Percentiles rank a stretch among this genome's conserved stretches.
phyloP scores from a whole-genome alignment of 306 rosid genomes.

The Phaseolus lunatus region DNA sequence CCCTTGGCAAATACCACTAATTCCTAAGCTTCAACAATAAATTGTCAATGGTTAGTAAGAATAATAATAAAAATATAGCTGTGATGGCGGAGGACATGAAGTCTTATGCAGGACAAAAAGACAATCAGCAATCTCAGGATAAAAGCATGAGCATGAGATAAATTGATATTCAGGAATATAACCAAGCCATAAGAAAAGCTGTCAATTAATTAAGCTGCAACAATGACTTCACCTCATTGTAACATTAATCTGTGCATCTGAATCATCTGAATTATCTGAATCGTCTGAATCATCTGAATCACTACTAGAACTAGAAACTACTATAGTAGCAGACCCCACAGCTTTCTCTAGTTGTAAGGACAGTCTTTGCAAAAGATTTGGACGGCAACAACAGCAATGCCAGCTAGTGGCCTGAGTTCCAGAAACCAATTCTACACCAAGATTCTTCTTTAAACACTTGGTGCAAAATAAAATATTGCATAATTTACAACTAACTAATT shows the following conservation, averaged over 20 bases:
- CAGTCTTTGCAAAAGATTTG: conserved; percentile 64
- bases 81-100: conserved; percentile 36
- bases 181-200: conserved; percentile 18
- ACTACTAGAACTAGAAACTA: conserved; percentile 71
- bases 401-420: conserved; percentile 63
- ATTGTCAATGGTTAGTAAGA: not conserved
- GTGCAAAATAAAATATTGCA: conserved; percentile 73
- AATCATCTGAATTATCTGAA: conserved; percentile 50
- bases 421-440: conserved; percentile 65
- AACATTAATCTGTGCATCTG: conserved; percentile 61
- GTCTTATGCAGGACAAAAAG: conserved; percentile 14
- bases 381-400: conserved; percentile 81
- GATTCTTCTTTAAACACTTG: conserved; percentile 71
- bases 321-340: conserved; percentile 46
- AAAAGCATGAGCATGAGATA: conserved; percentile 14
- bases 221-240: conserved; percentile 61
- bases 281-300: conserved; percentile 78
- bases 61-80: conserved; percentile 5
- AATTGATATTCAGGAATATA: conserved; percentile 19
- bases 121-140: conserved; percentile 13
- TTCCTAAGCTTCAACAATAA: not conserved
- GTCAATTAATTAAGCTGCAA: conserved; percentile 36
- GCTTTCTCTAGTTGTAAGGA: conserved; percentile 66
- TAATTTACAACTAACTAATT: conserved; percentile 66
- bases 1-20: not conserved